Percentiles rank a stretch among this genome's conserved stretches.
These are phyloP conservation scores for Esteya vermicola DNA, from an alignment of 2,329 filamentous ascomycete genomes.

Conservation along the genomic window DNA sequence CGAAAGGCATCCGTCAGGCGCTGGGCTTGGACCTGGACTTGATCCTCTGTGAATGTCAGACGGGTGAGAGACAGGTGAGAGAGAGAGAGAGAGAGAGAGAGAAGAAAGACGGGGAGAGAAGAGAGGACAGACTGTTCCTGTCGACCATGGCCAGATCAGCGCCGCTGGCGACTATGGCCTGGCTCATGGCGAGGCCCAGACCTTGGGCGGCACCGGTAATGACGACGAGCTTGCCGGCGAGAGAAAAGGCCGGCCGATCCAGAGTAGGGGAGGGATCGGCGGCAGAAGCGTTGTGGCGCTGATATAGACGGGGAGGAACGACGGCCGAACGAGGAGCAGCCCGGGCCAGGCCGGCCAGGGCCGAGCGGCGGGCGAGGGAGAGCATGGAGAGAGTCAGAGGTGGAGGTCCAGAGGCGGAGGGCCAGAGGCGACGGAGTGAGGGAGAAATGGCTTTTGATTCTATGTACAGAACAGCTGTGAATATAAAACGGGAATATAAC, in stretches of 20 bases:
- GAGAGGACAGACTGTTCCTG: conserved; percentile 54
- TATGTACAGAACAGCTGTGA: too few relatives aligned
- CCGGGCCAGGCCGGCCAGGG: neutral
- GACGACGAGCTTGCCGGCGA: conserved; percentile 69
- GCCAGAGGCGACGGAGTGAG: too few relatives aligned
- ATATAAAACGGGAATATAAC: too few relatives aligned
- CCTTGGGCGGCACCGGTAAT: conserved; percentile 87
- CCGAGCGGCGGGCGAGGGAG: too few relatives aligned
- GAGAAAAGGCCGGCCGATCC: conserved; percentile 12
- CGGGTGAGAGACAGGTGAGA: neutral
- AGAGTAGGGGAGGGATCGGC: too few relatives aligned
- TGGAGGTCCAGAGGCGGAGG: too few relatives aligned
- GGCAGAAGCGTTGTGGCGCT: neutral
- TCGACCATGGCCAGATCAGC: conserved; percentile 87
- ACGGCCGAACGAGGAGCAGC: neutral
- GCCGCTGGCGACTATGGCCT: conserved; percentile 78
- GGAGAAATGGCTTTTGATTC: too few relatives aligned
- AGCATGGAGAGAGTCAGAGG: too few relatives aligned
- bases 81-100: neutral
- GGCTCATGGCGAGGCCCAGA: conserved; percentile 81
- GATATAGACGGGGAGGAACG: neutral
- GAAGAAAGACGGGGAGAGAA: too few relatives aligned
- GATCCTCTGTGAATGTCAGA: conserved; percentile 45
- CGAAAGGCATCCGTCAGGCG: conserved; percentile 63
- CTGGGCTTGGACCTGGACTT: conserved; percentile 64